Conservation (phyloP, 2,329 filamentous ascomycete genomes). For the Fusarium buxicola region DNA sequence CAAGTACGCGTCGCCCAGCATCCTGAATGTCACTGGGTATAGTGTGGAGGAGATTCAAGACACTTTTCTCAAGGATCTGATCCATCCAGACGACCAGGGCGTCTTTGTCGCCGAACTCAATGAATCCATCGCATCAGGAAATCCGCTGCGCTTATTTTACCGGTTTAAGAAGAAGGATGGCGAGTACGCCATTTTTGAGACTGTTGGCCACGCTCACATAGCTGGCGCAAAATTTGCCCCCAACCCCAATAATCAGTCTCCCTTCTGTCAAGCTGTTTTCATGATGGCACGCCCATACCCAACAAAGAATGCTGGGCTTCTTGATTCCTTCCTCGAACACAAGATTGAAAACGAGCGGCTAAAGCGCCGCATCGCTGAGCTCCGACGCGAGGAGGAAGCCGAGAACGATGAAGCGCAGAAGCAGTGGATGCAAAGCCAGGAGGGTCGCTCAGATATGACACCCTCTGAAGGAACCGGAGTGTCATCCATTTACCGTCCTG, state of each 20-base stretch:
- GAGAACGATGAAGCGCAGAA: constrained; percentile 76
- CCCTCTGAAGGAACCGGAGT: constrained; percentile 59
- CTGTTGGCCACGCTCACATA: constrained; percentile 92
- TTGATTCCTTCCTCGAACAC: constrained; percentile 95
- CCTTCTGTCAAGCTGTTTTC: constrained; percentile 89
- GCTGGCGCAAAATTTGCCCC: constrained; percentile 74
- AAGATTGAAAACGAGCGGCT: constrained; percentile 96
- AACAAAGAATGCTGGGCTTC: constrained; percentile 83
- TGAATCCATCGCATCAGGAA: constrained; percentile 86
- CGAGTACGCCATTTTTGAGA: constrained; percentile 84
- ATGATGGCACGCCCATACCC: constrained; percentile 93
- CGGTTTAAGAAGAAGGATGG: constrained; percentile 81
- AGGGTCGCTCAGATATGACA: constrained; percentile 65
- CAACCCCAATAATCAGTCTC: constrained; percentile 71
- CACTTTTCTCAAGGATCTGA: constrained; percentile 80
- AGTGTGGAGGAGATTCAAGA: constrained; percentile 76
- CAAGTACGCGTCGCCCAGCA: constrained; percentile 85
- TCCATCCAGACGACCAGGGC: constrained; percentile 86
- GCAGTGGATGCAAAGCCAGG: constrained; percentile 70
- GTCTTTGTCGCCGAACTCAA: constrained; percentile 90
- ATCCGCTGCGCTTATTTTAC: constrained; percentile 85
- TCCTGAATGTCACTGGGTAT: constrained; percentile 80
- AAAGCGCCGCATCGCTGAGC: constrained; percentile 83
- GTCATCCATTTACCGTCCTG: constrained; percentile 49
- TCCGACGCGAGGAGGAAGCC: constrained; percentile 86